Conservation (phyloP, 495 filamentous ascomycete genomes). For the Echria macrotheca region DNA sequence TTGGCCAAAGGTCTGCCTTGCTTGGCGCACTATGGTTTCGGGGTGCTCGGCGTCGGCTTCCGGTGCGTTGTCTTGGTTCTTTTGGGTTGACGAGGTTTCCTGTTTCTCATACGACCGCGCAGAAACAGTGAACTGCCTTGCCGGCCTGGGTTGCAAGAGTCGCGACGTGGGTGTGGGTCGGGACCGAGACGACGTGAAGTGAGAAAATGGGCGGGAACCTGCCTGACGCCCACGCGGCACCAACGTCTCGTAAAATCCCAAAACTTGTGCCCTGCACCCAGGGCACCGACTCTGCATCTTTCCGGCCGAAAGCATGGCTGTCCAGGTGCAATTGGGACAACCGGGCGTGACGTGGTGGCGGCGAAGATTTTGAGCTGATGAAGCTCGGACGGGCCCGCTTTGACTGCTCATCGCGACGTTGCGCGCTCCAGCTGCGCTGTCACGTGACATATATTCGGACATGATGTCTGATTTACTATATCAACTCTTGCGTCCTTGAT, state of each 20-base stretch:
- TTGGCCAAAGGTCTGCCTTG: slow-evolving; percentile 71
- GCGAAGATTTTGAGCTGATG: not conserved
- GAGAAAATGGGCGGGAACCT: slow-evolving; percentile 18
- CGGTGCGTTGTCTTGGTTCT: slow-evolving; percentile 6
- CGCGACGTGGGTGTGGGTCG: too few species aligned
- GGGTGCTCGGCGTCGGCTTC: slow-evolving; percentile 30
- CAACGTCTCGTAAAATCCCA: slow-evolving; percentile 40
- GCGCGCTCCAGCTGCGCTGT: not conserved
- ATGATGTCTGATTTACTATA: too few species aligned
- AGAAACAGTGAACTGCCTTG: slow-evolving; percentile 38
- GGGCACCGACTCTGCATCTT: slow-evolving; percentile 42
- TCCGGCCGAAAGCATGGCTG: slow-evolving; percentile 45
- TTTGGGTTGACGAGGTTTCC: not conserved
- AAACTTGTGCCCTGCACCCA: slow-evolving; percentile 43
- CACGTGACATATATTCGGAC: too few species aligned
- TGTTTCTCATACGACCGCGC: slow-evolving; percentile 21
- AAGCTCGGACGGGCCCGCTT: too few species aligned
- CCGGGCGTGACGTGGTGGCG: not conserved
- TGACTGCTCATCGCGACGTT: slow-evolving; percentile 1
- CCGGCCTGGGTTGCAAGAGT: slow-evolving; percentile 9
- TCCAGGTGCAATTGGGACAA: too few species aligned
- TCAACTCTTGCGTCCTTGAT: too few species aligned
- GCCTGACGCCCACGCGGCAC: slow-evolving; percentile 20
- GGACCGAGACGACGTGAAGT: too few species aligned
- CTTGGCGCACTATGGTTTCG: slow-evolving; percentile 61